Percentiles rank a stretch among this genome's conserved stretches.
Evolutionary conservation across 805 yeast species (phyloP).

Genomic region (Jamesozyma lodderae): DNA sequence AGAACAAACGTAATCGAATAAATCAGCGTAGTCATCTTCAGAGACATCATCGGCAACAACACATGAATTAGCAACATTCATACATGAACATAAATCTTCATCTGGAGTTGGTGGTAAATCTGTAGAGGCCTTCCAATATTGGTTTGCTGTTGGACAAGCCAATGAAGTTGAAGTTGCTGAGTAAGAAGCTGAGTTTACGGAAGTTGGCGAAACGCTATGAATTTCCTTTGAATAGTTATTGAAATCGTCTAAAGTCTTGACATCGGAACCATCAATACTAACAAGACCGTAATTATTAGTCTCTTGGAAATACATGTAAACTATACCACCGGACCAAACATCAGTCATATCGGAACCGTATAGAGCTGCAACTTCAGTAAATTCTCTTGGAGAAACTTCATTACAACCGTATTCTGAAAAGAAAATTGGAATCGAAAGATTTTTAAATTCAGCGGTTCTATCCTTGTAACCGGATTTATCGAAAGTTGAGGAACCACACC

Average conservation of each 20-base stretch:
- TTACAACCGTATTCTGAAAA: constrained; percentile 84
- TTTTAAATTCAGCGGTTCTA: constrained; percentile 54
- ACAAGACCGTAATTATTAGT: constrained; percentile 69
- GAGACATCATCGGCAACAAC: constrained; percentile 49
- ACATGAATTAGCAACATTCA: constrained; percentile 47
- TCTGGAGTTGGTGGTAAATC: constrained; percentile 74
- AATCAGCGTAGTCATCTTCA: constrained; percentile 46
- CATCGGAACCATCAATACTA: constrained; percentile 37
- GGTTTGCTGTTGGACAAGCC: constrained; percentile 51
- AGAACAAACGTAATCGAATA: constrained; percentile 53
- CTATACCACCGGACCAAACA: constrained; percentile 88
- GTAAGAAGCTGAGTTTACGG: constrained; percentile 34
- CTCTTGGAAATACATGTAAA: constrained; percentile 77
- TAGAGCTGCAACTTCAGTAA: constrained; percentile 61
- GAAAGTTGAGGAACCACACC: constrained; percentile 68
- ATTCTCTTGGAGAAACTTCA: constrained; percentile 56
- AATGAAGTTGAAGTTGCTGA: constrained; percentile 38
- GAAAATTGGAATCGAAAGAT: constrained; percentile 63
- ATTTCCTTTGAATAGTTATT: constrained; percentile 54
- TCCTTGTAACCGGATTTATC: constrained; percentile 52
- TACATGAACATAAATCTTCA: constrained; percentile 53
- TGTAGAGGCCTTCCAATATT: constrained; percentile 59
- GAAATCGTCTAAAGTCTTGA: constrained; percentile 55
- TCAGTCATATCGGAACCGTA: constrained; percentile 64
- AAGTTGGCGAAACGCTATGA: constrained; percentile 44